phyloP scores from a whole-genome alignment of 306 rosid species.

The Urtica urens region DNA sequence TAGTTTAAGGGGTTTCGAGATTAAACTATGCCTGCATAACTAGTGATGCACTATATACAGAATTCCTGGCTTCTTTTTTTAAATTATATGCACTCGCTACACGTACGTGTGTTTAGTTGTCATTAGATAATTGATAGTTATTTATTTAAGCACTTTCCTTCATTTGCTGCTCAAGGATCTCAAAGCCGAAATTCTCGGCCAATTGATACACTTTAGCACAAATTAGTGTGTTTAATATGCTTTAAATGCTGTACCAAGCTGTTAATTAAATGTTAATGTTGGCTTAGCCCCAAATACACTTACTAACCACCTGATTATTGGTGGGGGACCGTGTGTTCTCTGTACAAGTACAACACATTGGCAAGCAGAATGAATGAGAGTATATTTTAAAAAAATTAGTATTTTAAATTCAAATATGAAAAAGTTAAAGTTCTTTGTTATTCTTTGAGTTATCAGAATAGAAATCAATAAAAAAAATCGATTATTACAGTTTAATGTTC shows the following conservation, averaged over 20 bases:
- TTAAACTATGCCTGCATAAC: neutral
- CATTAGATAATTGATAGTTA: constrained; percentile 15
- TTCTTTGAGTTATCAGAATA: neutral
- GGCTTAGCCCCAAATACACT: constrained; percentile 17
- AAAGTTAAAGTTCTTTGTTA: neutral
- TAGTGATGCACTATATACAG: constrained; percentile 11
- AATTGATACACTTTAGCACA: constrained; percentile 28
- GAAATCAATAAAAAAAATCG: no score
- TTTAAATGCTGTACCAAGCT: constrained; percentile 8
- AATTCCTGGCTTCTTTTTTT: constrained; percentile 12
- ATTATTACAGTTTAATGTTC: no score
- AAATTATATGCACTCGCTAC: neutral
- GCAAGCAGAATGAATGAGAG: constrained; percentile 43
- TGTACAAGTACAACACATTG: constrained; percentile 22
- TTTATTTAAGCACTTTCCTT: constrained; percentile 6
- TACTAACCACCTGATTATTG: constrained; percentile 16
- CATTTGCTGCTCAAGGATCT: neutral
- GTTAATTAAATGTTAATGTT: constrained; percentile 18
- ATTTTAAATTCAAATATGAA: no score
- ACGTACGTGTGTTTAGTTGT: constrained; percentile 19
- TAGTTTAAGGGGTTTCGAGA: constrained; percentile 9
- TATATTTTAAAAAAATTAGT: neutral
- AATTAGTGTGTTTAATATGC: constrained; percentile 15
- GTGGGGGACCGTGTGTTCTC: constrained; percentile 22
- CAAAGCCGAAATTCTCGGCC: constrained; percentile 38